Evolutionary conservation across 2,329 filamentous ascomycete genomes (phyloP).

Genomic region (Calonectria montana): DNA sequence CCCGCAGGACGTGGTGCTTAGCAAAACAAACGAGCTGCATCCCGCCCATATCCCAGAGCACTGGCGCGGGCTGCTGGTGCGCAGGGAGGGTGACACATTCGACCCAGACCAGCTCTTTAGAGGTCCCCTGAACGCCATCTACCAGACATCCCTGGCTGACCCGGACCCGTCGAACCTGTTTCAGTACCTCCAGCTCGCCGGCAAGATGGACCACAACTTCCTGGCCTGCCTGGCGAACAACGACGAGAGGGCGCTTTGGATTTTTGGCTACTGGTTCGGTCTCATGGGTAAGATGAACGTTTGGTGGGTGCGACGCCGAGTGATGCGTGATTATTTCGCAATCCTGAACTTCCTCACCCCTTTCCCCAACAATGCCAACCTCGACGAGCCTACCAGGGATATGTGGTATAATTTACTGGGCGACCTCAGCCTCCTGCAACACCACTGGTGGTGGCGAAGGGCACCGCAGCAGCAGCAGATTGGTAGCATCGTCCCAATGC

Average conservation of each 20-base stretch:
- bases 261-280: conserved; percentile 12
- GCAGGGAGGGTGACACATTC: not conserved
- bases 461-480: not conserved
- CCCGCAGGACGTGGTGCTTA: not conserved
- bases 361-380: not conserved
- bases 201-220: not conserved
- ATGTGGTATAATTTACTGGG: not conserved
- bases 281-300: not conserved
- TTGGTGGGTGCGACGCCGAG: conserved; percentile 18
- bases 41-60: conserved; percentile 4
- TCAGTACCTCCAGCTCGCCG: not conserved
- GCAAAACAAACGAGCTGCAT: not conserved
- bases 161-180: not conserved
- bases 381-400: not conserved
- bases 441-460: not conserved
- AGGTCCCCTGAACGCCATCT: not conserved
- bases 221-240: not conserved
- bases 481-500: too few relatives aligned
- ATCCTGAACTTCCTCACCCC: not conserved
- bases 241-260: conserved; percentile 9
- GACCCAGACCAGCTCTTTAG: not conserved
- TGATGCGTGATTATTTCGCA: conserved; percentile 1
- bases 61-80: conserved; percentile 4
- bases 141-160: not conserved
- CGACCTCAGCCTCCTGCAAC: not conserved